These are phyloP conservation scores for Backusella macrospora DNA, from an alignment of 192 early-diverging fungal species.

Conservation along the genomic window DNA sequence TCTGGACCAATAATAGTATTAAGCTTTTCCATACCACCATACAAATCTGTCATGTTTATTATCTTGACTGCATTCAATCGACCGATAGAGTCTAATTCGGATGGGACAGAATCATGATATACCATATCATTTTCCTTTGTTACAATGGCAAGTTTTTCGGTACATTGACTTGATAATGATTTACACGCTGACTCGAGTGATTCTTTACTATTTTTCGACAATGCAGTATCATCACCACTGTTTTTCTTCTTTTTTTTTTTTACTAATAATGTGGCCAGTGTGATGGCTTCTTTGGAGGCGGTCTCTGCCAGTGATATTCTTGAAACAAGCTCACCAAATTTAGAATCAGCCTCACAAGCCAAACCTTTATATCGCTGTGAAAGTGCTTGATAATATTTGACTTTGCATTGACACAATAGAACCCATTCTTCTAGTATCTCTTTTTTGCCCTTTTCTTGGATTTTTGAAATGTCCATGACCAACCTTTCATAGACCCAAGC, in stretches of 20 bases:
- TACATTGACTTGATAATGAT: slow-evolving; percentile 59
- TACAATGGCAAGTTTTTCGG: slow-evolving; percentile 69
- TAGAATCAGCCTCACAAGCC: slow-evolving; percentile 72
- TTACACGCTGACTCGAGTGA: slow-evolving; percentile 77
- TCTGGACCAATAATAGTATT: slow-evolving; percentile 87
- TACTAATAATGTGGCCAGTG: slow-evolving; percentile 71
- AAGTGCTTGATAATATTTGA: slow-evolving; percentile 83
- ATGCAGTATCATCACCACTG: slow-evolving; percentile 58
- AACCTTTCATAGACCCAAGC: slow-evolving; percentile 75
- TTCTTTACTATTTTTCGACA: slow-evolving; percentile 64
- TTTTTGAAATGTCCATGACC: slow-evolving; percentile 66
- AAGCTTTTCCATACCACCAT: slow-evolving; percentile 71
- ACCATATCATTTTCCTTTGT: slow-evolving; percentile 95
- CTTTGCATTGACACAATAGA: slow-evolving; percentile 82
- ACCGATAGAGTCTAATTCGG: slow-evolving; percentile 77
- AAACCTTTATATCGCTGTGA: slow-evolving; percentile 80
- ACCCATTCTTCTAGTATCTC: slow-evolving; percentile 75
- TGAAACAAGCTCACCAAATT: slow-evolving; percentile 86
- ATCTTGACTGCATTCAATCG: slow-evolving; percentile 82
- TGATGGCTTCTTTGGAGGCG: slow-evolving; percentile 83
- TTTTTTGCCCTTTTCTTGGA: slow-evolving; percentile 72
- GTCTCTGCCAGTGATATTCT: slow-evolving; percentile 77
- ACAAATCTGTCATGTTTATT: slow-evolving; percentile 73
- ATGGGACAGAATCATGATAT: slow-evolving; percentile 89
- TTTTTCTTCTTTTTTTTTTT: slow-evolving; percentile 11